Base-by-base conservation (phyloP, 106 monocot genomes). In the Dioscorea zingiberensis region DNA sequence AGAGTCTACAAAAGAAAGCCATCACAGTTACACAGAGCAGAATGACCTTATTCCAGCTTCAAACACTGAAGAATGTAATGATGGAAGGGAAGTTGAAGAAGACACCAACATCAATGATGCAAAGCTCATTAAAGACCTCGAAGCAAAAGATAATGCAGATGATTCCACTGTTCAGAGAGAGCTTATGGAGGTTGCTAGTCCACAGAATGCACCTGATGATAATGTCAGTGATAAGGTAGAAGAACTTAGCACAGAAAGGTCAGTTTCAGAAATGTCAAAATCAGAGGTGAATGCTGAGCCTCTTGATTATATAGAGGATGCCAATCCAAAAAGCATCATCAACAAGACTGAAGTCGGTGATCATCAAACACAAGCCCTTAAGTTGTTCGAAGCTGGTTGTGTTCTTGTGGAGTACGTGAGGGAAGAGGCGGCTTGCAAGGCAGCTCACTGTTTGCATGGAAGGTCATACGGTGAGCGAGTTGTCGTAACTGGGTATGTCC, bases 401-500 rank as follows among this genome's bases (percentile, higher is more conserved):
- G 58, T 93, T 55, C 70, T 98, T 58, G 89, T 98, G n/a, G 93
- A 98, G 67, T 98, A 93, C 73, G 18, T 78, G 60, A 82, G 98
- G 48, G 60, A 76, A 69, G 93, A 98, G 63, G 89, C 89, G 4
- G 60, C 86, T 32, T 80, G 81, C 51, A 60, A 49, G 55, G 98
- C 98, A 2, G 98, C 86, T 49, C 93, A 82, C 68, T 79, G 70
- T 69, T 77, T 98, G 74, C 81, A 93, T 62, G 77, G 81, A 4
- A 72, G 92, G 63, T 62, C 66, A n/a, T 98, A 74, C 61, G 86
- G 77, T 7, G 80, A 71, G 15, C 68, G 71, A 28, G 60, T 71
- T 23, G 81, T 98, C 11, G 44, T 49, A 14, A 79, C 64, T 23
- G 44, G 75, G 9, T 97, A 81, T 61, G 66, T 77, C 21, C 55